phyloP scores from a whole-genome alignment of 176 grass and related monocot genomes.

The Hordeum marinum region DNA sequence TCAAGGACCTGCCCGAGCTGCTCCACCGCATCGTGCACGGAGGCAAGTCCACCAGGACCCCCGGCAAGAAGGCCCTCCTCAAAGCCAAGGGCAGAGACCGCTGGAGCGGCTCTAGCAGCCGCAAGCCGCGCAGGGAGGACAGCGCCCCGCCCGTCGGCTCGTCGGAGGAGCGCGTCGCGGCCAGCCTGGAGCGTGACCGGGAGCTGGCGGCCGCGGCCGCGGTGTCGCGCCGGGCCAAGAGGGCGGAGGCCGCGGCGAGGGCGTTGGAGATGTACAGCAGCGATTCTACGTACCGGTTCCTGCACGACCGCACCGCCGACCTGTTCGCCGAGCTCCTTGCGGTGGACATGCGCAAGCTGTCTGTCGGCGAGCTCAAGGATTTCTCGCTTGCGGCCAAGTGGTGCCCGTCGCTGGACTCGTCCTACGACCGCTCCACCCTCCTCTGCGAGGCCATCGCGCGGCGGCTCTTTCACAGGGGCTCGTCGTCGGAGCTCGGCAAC shows the following conservation, averaged over 20 bases:
- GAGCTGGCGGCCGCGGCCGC: slow-evolving; percentile 9
- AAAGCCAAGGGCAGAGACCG: background rate
- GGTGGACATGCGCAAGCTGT: slow-evolving; percentile 55
- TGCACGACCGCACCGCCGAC: slow-evolving; percentile 69
- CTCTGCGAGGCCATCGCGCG: slow-evolving; percentile 75
- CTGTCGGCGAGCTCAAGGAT: slow-evolving; percentile 22
- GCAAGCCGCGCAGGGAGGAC: background rate
- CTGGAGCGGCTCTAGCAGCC: background rate
- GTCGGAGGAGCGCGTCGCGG: slow-evolving; percentile 37
- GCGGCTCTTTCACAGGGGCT: slow-evolving; percentile 55
- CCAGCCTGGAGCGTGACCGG: slow-evolving; percentile 27
- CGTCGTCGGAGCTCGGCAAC: slow-evolving; percentile 31
- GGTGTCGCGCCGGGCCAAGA: slow-evolving; percentile 14
- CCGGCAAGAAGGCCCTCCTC: slow-evolving; percentile 43
- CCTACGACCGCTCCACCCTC: slow-evolving; percentile 71
- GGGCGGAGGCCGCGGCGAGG: slow-evolving; percentile 34
- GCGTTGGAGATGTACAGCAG: slow-evolving; percentile 44
- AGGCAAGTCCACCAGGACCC: slow-evolving; percentile 35
- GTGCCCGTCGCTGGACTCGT: slow-evolving; percentile 79
- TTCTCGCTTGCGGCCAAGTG: slow-evolving; percentile 76
- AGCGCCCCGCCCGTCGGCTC: background rate
- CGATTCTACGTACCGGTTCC: slow-evolving; percentile 50
- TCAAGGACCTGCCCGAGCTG: slow-evolving; percentile 93
- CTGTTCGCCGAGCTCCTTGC: slow-evolving; percentile 55
- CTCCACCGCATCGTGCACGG: slow-evolving; percentile 66